Base-by-base conservation (phyloP, 1,284 basidiomycete species). In the Sanguinoderma infundibulare region DNA sequence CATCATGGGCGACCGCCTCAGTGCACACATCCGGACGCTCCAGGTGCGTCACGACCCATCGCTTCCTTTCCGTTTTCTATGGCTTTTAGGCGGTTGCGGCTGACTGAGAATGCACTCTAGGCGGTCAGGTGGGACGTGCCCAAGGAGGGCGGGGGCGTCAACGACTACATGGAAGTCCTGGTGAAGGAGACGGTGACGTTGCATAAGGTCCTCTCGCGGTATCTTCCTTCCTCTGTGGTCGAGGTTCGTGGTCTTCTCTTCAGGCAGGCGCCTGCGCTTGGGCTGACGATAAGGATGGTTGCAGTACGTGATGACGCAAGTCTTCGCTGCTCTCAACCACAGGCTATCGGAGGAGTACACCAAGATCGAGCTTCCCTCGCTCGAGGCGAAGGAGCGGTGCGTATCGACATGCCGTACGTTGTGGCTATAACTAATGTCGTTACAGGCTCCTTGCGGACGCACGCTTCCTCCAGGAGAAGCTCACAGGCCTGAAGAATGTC, bases 1-100 rank as follows among this genome's bases (percentile, higher is more conserved):
- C 38, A 99, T 99, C 77, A 99, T 99, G 98, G 91, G 95, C 55
- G 97, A 99, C 78, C 87, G 97, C 54, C 81, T 99, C 51, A 88
- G 83, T 63, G 90, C 93, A 1, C 97, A 99, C 75, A 90, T 94
- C 73, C 89, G 87, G 72, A 81, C 88, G 28, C 80, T 96, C 57
- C 88, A 89, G 78, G 90, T 89, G 72, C 72, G 84, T 22, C n/a
- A n/a, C n/a, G n/a, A n/a, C n/a, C n/a, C n/a, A n/a, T n/a, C n/a
- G n/a, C n/a, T 17, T n/a, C 15, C 10, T 17, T 38, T n/a, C 17
- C n/a, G n/a, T n/a, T 35, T 12, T 12, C n/a, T 32, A 22, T 36
- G n/a, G n/a, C 49, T 15, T 1, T 22, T 20, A 4, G 17, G 22
- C 10, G 32, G 9, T 12, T 22, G 3, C 28, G 15, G 42, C 26